Base-by-base conservation (phyloP, 176 grass and related monocot species). In the Oryza glaberrima region DNA sequence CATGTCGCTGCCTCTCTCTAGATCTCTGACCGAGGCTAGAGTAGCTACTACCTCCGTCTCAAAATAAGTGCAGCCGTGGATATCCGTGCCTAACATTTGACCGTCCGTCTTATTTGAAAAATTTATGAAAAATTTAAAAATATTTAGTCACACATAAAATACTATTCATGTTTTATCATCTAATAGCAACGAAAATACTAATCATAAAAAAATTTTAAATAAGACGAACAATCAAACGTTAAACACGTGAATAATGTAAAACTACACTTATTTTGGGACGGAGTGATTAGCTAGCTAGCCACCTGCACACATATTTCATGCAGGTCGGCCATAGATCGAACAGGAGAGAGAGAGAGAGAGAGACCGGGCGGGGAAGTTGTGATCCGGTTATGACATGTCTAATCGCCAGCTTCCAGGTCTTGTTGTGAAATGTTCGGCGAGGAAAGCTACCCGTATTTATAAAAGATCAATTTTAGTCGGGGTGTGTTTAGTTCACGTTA, bases 251-350 rank as follows among this genome's bases (percentile, higher is more conserved):
- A 28, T 28, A 28, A 1, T 28, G 28, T 0, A 28, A 28, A 28
- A 28, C 28, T 28, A 1, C 28, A 28, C 28, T 28, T 28, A 28
- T 28, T 28, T 28, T 28, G 0, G 28, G 28, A 28, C 28, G 1
- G 28, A 28, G 1, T 1, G 13, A 51, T 15, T 68, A 74, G 60
- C 58, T 81, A 85, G 61, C 70, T 71, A 78, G 20, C 66, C 76
- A 69, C 76, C 82, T 83, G 81, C 76, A 8, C 60, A 12, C 70
- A 69, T 70, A 86, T 81, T 85, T 83, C 82, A 76, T 76, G 87
- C 70, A 84, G 65, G 48, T 49, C 73, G n/a, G 67, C n/a, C 58
- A 73, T 54, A 23, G n/a, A 63, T 17, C 20, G 16, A 69, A 23
- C 34, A 52, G 68, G 15, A 12, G 63, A 48, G 35, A 35, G 34